A percentile compares a stretch with the other conserved stretches of the same genome.
Evolutionary conservation across 306 rosid genomes (phyloP).

Genomic region (Hippophae tibetana): DNA sequence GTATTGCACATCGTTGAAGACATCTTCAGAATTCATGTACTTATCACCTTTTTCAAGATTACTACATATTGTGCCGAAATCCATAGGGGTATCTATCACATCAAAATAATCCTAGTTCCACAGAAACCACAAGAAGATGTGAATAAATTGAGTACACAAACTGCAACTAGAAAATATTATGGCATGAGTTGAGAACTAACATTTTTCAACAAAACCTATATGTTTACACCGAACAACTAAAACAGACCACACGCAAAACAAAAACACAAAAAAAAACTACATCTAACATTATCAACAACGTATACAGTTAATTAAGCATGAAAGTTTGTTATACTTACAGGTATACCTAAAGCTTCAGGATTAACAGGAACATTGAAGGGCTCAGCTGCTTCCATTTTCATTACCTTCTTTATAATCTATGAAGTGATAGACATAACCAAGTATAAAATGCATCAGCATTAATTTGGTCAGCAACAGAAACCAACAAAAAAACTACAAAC

Average conservation of each 20-base stretch:
- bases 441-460: background rate
- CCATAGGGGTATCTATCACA: conserved; percentile 95
- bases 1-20: conserved; percentile 74
- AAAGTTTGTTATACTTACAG: conserved; percentile 44
- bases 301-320: background rate
- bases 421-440: conserved; percentile 9
- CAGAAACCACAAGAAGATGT: conserved; percentile 12
- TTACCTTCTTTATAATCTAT: conserved; percentile 79
- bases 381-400: conserved; percentile 97
- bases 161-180: background rate
- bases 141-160: background rate
- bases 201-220: background rate
- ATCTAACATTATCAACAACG: conserved; percentile 1
- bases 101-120: conserved; percentile 88
- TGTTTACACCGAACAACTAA: background rate
- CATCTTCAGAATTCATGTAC: conserved; percentile 74
- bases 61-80: conserved; percentile 85
- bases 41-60: conserved; percentile 64
- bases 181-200: too few relatives aligned
- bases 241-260: background rate
- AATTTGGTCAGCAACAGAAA: conserved; percentile 15
- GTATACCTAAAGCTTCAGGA: conserved; percentile 91
- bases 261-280: background rate
- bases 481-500: background rate
- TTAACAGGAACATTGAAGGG: conserved; percentile 94